Evolutionary conservation across 768 basidiomycete species (phyloP).

Genomic region (Clathrus columnatus): DNA sequence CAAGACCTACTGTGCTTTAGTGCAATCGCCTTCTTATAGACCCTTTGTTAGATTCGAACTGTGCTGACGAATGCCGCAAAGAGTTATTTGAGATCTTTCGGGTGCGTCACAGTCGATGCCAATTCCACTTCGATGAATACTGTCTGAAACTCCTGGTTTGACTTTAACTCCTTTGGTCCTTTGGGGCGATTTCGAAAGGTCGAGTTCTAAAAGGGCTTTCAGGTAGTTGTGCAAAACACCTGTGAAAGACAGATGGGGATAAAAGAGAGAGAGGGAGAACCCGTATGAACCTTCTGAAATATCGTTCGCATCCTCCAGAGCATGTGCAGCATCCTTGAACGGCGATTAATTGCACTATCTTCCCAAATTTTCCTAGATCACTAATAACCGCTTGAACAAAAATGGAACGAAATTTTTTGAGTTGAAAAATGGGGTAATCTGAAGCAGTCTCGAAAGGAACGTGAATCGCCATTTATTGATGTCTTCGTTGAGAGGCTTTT

Average conservation of each 20-base stretch:
- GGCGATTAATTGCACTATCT: slow-evolving; percentile 87
- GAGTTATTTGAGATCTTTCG: slow-evolving; percentile 71
- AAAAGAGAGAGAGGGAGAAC: not conserved
- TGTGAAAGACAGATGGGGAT: slow-evolving; percentile 22
- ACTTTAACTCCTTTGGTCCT: slow-evolving; percentile 50
- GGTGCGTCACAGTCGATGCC: slow-evolving; percentile 73
- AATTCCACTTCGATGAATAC: slow-evolving; percentile 65
- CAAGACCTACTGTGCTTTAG: slow-evolving; percentile 91
- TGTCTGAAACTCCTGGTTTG: slow-evolving; percentile 71
- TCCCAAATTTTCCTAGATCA: slow-evolving; percentile 81
- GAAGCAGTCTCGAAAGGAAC: slow-evolving; percentile 90
- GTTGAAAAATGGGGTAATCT: slow-evolving; percentile 88
- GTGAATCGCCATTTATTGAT: slow-evolving; percentile 61
- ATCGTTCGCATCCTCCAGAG: slow-evolving; percentile 93
- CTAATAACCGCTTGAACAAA: slow-evolving; percentile 79
- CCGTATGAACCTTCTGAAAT: slow-evolving; percentile 71
- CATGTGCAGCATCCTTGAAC: slow-evolving; percentile 88
- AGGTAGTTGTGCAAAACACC: slow-evolving; percentile 82
- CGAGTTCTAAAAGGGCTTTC: slow-evolving; percentile 77
- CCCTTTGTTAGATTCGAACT: slow-evolving; percentile 84
- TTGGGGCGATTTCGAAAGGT: slow-evolving; percentile 58
- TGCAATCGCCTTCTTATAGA: slow-evolving; percentile 80
- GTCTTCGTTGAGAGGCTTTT: not conserved
- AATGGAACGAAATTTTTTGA: slow-evolving; percentile 64
- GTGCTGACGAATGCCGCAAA: slow-evolving; percentile 89